These are phyloP conservation scores for Triticum turgidum DNA, from an alignment of 176 grass and related monocot genomes.

Conservation along the genomic window DNA sequence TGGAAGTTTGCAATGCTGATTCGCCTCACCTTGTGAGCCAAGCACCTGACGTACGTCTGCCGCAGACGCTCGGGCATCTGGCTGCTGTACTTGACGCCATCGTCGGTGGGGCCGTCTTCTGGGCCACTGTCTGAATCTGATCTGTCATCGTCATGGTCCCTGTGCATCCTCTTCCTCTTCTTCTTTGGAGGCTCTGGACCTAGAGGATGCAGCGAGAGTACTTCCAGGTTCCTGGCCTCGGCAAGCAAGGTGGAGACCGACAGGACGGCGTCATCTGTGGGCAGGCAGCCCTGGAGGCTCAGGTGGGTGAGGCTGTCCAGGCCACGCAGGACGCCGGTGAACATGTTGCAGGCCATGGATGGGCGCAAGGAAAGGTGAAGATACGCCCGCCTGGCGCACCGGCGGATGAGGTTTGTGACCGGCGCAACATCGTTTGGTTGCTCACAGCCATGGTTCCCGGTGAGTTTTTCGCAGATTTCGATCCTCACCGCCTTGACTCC, in stretches of 20 bases:
- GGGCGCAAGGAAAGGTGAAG: neutral
- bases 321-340: neutral
- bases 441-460: no score
- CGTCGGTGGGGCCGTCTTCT: neutral
- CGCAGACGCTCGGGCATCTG: neutral
- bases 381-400: neutral
- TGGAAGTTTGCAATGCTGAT: neutral
- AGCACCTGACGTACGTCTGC: neutral
- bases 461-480: neutral
- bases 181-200: neutral
- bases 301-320: neutral
- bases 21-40: neutral
- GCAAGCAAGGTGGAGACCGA: neutral
- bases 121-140: neutral
- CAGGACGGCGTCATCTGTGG: neutral
- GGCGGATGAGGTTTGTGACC: neutral
- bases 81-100: neutral
- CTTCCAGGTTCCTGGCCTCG: neutral
- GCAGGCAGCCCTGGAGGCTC: conserved; percentile 26
- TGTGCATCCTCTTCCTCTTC: neutral
- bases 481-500: neutral
- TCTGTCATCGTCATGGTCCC: neutral
- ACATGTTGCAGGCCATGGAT: neutral
- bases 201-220: neutral
- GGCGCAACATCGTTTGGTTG: neutral